These are phyloP conservation scores for Pleurotus platypus DNA, from an alignment of 768 basidiomycete species.

Conservation along the genomic window DNA sequence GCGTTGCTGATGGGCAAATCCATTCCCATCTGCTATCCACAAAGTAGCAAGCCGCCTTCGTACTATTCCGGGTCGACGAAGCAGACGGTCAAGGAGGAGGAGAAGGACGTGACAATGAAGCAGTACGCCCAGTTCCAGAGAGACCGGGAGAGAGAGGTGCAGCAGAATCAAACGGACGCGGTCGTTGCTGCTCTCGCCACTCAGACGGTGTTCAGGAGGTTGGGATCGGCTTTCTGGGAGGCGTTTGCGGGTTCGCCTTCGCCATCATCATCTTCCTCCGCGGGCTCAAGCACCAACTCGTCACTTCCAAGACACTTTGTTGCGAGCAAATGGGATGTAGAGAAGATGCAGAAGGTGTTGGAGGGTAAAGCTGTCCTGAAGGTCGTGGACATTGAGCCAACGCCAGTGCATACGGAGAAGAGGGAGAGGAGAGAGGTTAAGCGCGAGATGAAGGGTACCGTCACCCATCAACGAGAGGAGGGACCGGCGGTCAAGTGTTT, in stretches of 20 bases:
- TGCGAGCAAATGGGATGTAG: conserved; percentile 51
- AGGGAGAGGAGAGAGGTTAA: conserved; percentile 11
- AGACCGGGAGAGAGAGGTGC: conserved; percentile 17
- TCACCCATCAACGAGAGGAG: too few relatives aligned
- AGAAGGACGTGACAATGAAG: conserved; percentile 6
- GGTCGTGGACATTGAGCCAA: conserved; percentile 70
- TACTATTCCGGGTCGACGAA: conserved; percentile 14
- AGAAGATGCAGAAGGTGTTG: conserved; percentile 78
- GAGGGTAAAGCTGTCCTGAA: conserved; percentile 80
- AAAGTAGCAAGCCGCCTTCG: conserved; percentile 11
- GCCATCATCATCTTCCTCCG: conserved; percentile 20
- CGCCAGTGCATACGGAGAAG: not conserved
- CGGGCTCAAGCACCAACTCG: conserved; percentile 21
- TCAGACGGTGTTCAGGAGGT: conserved; percentile 68
- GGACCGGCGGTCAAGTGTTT: too few relatives aligned
- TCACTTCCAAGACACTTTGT: conserved; percentile 8
- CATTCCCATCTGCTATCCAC: too few relatives aligned
- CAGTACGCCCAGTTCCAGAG: conserved; percentile 10
- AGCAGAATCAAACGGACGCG: conserved; percentile 38
- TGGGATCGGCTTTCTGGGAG: conserved; percentile 83
- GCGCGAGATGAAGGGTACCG: conserved; percentile 13
- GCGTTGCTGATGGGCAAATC: conserved; percentile 39
- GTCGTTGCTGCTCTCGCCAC: conserved; percentile 73
- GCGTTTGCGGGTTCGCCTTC: conserved; percentile 64
- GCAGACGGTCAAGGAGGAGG: conserved; percentile 20